Evolutionary conservation across 2,329 filamentous ascomycete species (phyloP).

Genomic region (Aspergillus luchuensis): DNA sequence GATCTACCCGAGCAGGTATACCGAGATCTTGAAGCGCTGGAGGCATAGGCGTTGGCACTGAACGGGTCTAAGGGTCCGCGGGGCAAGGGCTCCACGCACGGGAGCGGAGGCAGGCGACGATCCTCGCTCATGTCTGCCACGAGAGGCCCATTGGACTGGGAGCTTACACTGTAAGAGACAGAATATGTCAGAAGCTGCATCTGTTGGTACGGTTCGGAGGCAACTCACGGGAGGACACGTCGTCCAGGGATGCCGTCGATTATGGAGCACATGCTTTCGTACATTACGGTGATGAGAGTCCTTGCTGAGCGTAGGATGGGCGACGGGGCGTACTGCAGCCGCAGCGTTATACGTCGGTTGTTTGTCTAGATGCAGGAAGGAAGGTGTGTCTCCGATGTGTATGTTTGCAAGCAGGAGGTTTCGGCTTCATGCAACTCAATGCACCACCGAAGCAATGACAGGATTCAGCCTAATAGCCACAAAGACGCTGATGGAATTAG

Average conservation of each 20-base stretch:
- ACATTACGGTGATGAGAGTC: constrained; percentile 24
- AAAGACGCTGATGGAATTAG: constrained; percentile 16
- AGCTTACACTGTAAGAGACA: constrained; percentile 23
- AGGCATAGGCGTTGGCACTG: constrained; percentile 31
- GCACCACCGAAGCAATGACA: neutral
- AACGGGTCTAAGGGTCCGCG: constrained; percentile 43
- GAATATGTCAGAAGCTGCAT: constrained; percentile 14
- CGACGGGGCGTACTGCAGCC: constrained; percentile 13
- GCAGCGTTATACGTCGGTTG: constrained; percentile 22
- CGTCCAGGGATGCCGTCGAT: constrained; percentile 33
- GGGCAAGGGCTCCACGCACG: constrained; percentile 39
- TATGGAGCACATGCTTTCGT: constrained; percentile 34
- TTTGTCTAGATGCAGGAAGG: constrained; percentile 12
- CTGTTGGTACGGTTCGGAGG: neutral
- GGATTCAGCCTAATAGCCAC: neutral
- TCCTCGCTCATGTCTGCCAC: constrained; percentile 35
- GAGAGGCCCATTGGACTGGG: constrained; percentile 24
- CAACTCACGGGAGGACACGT: constrained; percentile 41
- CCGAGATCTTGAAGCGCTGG: constrained; percentile 37
- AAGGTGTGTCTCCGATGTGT: constrained; percentile 7
- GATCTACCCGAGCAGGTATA: constrained; percentile 39
- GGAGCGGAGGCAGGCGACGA: constrained; percentile 41
- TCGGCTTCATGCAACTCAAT: constrained; percentile 11
- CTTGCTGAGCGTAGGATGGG: constrained; percentile 6
- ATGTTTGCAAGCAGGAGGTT: constrained; percentile 6